Base-by-base conservation (phyloP, 2,329 filamentous ascomycete species). In the Endoconidiophora laricicola region DNA sequence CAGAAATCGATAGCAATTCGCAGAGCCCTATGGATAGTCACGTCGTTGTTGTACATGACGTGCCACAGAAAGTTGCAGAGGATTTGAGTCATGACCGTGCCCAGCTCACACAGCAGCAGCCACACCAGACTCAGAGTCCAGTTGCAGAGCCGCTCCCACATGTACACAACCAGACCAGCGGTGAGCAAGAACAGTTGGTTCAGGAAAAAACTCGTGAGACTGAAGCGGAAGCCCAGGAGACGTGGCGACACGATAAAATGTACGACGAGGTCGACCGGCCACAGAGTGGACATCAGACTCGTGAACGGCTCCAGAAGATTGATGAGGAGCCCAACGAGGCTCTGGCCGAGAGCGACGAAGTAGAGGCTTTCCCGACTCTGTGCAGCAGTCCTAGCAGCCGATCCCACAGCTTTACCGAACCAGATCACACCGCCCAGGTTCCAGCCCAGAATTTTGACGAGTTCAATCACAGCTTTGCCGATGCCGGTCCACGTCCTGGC, bases 301-400 rank as follows among this genome's bases (percentile, higher is more conserved):
- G 49, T 16, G 44, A 53, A 48, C 37, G 46, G 26, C 51, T 49
- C 46, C 23, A 44, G 10, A 53, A 53, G 42, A 53, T 53, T 22
- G 51, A 53, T 7, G 51, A 53, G 26, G 51, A 53, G 24, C 46
- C 46, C 40, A 47, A 49, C 22, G 33, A 46, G 24, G 20, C 38
- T 22, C 41, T 29, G 4, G 51, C 46, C 2, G 23, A 42, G 16
- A 38, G 16, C 16, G 29, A 5, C 18, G 12, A 14, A n/a, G 5
- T 46, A 20, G 12, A 16, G 16, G 49, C 26, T 33, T 33, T 33
- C 26, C 26, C 26, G 26, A 33, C 7, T 33, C 26, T 33, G 26
- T 10, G 26, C 26, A 33, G 26, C 26, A 33, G 26, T 10, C 26
- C 12, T 33, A 10, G 26, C 26, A 33, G 26, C 26, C 26, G 26